Evolutionary conservation across 129 eudicot species (phyloP).

Genomic region (Sambucus nigra): DNA sequence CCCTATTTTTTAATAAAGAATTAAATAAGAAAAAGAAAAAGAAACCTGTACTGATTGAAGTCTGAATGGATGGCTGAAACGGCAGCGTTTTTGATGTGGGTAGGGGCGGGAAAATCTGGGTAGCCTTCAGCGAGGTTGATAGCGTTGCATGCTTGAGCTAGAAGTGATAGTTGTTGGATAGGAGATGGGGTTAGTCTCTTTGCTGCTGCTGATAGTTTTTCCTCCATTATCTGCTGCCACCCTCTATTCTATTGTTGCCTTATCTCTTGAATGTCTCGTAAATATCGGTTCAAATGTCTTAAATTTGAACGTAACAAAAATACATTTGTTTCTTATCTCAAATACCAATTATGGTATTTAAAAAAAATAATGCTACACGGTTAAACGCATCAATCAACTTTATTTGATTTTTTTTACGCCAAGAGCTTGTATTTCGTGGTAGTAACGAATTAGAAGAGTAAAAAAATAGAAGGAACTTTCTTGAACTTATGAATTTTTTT

Average conservation of each 20-base stretch:
- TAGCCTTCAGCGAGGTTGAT: conserved; percentile 96
- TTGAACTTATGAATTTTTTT: too few relatives aligned
- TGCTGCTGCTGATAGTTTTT: conserved; percentile 57
- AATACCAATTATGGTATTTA: too few relatives aligned
- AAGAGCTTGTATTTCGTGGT: too few relatives aligned
- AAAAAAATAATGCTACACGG: too few relatives aligned
- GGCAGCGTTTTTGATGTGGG: conserved; percentile 78
- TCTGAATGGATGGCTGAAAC: conserved; percentile 77
- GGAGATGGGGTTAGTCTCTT: conserved; percentile 64
- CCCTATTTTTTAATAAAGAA: too few relatives aligned
- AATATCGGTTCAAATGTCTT: too few relatives aligned
- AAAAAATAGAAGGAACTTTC: too few relatives aligned
- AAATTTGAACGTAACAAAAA: too few relatives aligned
- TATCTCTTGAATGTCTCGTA: neutral
- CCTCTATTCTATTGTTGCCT: neutral
- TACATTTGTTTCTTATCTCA: too few relatives aligned
- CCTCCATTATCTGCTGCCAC: conserved; percentile 35
- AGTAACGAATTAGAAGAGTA: too few relatives aligned
- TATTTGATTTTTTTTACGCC: too few relatives aligned
- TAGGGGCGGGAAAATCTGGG: conserved; percentile 91
- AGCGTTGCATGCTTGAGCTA: conserved; percentile 74
- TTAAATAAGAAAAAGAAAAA: neutral
- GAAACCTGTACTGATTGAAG: conserved; percentile 89
- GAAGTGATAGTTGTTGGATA: conserved; percentile 62
- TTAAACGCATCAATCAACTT: too few relatives aligned